phyloP scores from a whole-genome alignment of 2,329 filamentous ascomycete species.

The Fusarium sp. region DNA sequence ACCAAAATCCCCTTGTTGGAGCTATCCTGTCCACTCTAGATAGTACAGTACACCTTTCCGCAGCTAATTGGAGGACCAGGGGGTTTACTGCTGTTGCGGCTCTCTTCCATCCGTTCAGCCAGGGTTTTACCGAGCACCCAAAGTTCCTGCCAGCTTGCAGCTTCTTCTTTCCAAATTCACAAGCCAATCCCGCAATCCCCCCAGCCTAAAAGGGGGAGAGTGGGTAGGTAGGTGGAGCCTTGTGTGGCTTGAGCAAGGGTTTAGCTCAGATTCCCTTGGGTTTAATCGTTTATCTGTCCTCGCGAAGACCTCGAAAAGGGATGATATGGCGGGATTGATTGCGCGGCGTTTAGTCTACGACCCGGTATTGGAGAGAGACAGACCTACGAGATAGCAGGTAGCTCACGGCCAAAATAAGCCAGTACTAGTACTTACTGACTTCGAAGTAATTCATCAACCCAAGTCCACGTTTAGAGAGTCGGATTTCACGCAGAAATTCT shows the following conservation, averaged over 20 bases:
- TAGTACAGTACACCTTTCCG: slow-evolving; percentile 46
- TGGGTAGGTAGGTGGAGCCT: slow-evolving; percentile 16
- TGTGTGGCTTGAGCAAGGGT: slow-evolving; percentile 30
- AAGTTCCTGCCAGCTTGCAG: slow-evolving; percentile 34
- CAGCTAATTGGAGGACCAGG: slow-evolving; percentile 25
- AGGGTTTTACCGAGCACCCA: slow-evolving; percentile 35
- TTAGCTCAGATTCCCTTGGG: slow-evolving; percentile 17
- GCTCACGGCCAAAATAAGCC: background rate
- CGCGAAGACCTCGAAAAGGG: slow-evolving; percentile 36
- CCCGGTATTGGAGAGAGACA: slow-evolving; percentile 18
- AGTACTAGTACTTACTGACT: no score
- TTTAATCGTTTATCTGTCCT: slow-evolving; percentile 37
- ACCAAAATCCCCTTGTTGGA: slow-evolving; percentile 22
- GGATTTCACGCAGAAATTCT: slow-evolving; percentile 1
- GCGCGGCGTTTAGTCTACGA: slow-evolving; percentile 21
- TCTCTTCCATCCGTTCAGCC: slow-evolving; percentile 22
- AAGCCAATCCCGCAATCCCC: slow-evolving; percentile 30
- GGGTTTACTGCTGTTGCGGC: slow-evolving; percentile 17
- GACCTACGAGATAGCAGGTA: background rate
- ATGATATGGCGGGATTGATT: slow-evolving; percentile 38
- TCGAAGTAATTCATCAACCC: background rate
- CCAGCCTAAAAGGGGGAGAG: slow-evolving; percentile 36
- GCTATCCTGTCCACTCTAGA: slow-evolving; percentile 32
- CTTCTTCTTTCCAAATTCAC: slow-evolving; percentile 21
- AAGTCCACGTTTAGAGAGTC: background rate